Evolutionary conservation across 2,329 filamentous ascomycete species (phyloP).

Genomic region (Sporothrix globosa): DNA sequence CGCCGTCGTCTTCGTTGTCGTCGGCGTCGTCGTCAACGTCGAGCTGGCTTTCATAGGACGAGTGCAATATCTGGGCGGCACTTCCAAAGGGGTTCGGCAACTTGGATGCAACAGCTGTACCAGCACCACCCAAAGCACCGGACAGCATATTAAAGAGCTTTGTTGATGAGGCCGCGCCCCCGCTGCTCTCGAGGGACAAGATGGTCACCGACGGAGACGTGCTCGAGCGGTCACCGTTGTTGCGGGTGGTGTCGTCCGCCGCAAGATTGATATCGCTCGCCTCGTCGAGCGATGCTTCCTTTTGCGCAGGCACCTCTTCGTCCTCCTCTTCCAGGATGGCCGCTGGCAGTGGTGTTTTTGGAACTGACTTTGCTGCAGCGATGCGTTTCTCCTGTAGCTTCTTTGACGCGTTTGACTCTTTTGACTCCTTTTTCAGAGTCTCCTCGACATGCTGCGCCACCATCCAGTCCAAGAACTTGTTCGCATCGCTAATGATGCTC

Average conservation of each 20-base stretch:
- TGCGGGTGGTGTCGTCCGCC: neutral
- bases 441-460: constrained; percentile 39
- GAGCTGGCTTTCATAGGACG: neutral
- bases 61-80: constrained; percentile 27
- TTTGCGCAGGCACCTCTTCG: constrained; percentile 28
- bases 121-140: constrained; percentile 56
- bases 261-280: neutral
- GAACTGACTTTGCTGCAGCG: neutral
- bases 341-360: neutral
- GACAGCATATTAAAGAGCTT: constrained; percentile 59
- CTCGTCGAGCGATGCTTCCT: neutral
- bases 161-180: constrained; percentile 42
- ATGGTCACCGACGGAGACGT: constrained; percentile 28
- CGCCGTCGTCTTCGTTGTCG: neutral
- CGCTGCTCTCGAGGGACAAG: neutral
- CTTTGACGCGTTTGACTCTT: neutral
- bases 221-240: constrained; percentile 26
- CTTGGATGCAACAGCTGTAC: constrained; percentile 50
- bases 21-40: neutral
- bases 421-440: constrained; percentile 14
- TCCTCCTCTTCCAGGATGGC: constrained; percentile 34
- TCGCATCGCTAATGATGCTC: constrained; percentile 76
- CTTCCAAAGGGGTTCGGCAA: constrained; percentile 44
- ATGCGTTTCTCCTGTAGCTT: constrained; percentile 35
- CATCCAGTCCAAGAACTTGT: constrained; percentile 80